These are phyloP conservation scores for Phytophthora idaei DNA, from an alignment of 352 stramenopile species.

Conservation along the genomic window DNA sequence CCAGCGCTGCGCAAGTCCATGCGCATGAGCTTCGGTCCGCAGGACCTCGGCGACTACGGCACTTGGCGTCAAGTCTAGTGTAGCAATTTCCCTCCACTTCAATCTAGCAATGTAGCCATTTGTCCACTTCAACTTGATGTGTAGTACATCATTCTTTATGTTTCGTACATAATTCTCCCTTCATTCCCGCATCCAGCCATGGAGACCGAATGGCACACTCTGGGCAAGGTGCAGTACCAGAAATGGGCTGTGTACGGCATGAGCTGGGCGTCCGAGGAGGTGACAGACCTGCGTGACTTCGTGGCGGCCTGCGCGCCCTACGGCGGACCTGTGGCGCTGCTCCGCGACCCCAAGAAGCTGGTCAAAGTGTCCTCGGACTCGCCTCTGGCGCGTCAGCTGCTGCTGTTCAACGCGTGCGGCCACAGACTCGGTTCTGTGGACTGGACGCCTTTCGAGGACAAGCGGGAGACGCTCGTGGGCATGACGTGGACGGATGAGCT, in stretches of 20 bases:
- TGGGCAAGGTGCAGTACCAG: conserved; percentile 89
- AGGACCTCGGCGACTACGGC: conserved; percentile 49
- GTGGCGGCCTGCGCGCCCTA: conserved; percentile 64
- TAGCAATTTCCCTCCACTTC: conserved; percentile 8
- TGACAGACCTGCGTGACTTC: conserved; percentile 74
- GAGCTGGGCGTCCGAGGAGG: conserved; percentile 53
- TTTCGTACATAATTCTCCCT: not conserved
- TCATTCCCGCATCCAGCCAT: conserved; percentile 28
- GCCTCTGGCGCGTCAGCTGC: conserved; percentile 57
- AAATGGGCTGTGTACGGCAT: conserved; percentile 82
- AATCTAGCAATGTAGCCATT: not conserved
- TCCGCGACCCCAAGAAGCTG: conserved; percentile 80
- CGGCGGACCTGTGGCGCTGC: conserved; percentile 69
- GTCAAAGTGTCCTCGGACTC: conserved; percentile 64
- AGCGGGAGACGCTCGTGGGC: conserved; percentile 65
- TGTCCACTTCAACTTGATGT: conserved; percentile 13
- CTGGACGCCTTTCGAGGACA: conserved; percentile 76
- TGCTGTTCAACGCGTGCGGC: conserved; percentile 82
- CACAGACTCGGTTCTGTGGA: conserved; percentile 60
- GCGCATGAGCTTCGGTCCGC: conserved; percentile 51
- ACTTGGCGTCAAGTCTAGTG: conserved; percentile 46
- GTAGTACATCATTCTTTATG: not conserved
- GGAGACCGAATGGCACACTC: conserved; percentile 85
- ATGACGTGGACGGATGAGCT: conserved; percentile 88
- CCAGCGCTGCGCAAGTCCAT: conserved; percentile 61